Evolutionary conservation across 2,329 filamentous ascomycete genomes (phyloP).

Genomic region (Sporothrix pallida): DNA sequence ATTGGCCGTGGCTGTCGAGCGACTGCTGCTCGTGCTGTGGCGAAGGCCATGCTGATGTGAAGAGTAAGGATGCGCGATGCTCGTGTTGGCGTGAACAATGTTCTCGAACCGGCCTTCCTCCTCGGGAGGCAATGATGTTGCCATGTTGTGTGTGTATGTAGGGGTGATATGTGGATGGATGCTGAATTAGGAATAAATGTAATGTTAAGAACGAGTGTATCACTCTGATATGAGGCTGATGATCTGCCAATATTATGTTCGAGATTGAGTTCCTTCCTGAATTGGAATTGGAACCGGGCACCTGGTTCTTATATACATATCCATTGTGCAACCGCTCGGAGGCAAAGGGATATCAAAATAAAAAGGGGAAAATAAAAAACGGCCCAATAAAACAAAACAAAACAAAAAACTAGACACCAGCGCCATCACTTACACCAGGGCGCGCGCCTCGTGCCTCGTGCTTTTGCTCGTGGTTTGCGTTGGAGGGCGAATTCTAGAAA

Average conservation of each 20-base stretch:
- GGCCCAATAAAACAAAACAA: not conserved
- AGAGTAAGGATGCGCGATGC: constrained; percentile 25
- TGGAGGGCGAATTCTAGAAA: not conserved
- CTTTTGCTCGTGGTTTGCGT: not conserved
- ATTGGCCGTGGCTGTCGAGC: constrained; percentile 25
- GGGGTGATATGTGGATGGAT: not conserved
- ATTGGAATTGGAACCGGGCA: not conserved
- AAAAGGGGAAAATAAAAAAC: not conserved
- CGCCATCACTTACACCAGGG: not conserved
- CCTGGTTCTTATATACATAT: constrained; percentile 17
- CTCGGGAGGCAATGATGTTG: constrained; percentile 16
- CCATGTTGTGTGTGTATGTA: not conserved
- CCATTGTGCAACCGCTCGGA: not conserved
- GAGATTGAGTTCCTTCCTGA: not conserved
- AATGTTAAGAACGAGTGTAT: no score
- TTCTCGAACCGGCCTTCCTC: constrained; percentile 23
- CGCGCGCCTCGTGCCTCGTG: not conserved
- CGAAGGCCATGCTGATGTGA: not conserved
- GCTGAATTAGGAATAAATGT: not conserved
- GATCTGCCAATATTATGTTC: no score
- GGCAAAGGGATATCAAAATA: not conserved
- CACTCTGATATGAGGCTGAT: no score
- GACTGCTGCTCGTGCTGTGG: not conserved
- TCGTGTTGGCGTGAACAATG: constrained; percentile 33
- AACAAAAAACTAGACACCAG: not conserved